These are phyloP conservation scores for Elaeis oleifera DNA, from an alignment of 202 grass and related monocot genomes.

Conservation along the genomic window DNA sequence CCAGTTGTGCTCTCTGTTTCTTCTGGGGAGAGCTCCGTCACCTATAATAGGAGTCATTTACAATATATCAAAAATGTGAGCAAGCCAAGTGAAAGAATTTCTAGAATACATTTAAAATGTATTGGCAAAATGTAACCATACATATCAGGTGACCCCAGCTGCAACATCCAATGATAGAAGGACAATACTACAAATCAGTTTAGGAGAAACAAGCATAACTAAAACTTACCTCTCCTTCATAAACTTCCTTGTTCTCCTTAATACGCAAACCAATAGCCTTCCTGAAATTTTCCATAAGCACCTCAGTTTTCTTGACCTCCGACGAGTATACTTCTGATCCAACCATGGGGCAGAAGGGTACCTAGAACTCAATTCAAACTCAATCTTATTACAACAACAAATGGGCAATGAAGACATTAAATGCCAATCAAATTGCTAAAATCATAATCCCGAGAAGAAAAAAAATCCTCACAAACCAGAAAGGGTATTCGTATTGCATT, in stretches of 20 bases:
- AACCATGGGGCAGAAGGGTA: conserved; percentile 98
- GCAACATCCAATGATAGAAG: background rate
- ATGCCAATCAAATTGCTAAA: background rate
- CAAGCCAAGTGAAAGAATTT: conserved; percentile 1
- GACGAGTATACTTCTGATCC: conserved; percentile 96
- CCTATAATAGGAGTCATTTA: conserved; percentile 38
- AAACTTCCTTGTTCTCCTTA: conserved; percentile 98
- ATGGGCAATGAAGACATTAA: background rate
- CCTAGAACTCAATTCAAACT: conserved; percentile 31
- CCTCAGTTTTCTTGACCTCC: conserved; percentile 97
- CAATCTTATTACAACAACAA: background rate
- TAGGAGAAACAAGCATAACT: conserved; percentile 6
- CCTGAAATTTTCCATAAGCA: conserved; percentile 90
- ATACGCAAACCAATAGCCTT: conserved; percentile 88
- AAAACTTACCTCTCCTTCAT: conserved; percentile 77
- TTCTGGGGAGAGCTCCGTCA: conserved; percentile 91
- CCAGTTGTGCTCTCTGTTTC: conserved; percentile 70
- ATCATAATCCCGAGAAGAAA: background rate
- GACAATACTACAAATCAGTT: background rate
- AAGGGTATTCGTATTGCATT: too few relatives aligned
- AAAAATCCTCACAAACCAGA: too few relatives aligned
- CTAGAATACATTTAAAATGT: background rate
- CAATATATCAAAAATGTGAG: background rate
- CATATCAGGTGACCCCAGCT: background rate
- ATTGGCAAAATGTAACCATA: background rate